Conservation (phyloP, 2,329 filamentous ascomycete species). For the Metarhizium album region DNA sequence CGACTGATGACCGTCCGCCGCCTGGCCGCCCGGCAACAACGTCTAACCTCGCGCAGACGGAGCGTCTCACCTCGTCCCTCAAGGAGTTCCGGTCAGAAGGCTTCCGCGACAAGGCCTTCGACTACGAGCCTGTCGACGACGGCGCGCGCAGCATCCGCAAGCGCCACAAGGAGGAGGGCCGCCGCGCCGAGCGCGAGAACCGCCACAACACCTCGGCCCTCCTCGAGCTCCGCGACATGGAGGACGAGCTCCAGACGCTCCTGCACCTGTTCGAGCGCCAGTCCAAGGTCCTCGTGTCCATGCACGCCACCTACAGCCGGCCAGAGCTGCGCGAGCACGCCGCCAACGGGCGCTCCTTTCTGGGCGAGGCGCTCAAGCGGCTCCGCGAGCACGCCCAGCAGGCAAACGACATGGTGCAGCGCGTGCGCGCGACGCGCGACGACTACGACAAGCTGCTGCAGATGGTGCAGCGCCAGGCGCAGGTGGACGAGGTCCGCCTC, state of each 20-base stretch:
- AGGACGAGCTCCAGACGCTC: conserved; percentile 51
- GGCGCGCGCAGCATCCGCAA: conserved; percentile 28
- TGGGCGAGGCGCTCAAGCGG: conserved; percentile 40
- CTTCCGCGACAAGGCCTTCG: conserved; percentile 34
- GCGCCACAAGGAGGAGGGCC: conserved; percentile 28
- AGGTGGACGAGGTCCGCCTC: conserved; percentile 54
- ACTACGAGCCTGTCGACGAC: conserved; percentile 29
- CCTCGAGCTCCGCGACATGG: conserved; percentile 51
- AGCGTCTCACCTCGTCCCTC: conserved; percentile 50
- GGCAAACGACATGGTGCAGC: conserved; percentile 44
- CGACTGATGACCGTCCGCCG: too few relatives aligned
- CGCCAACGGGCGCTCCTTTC: conserved; percentile 36
- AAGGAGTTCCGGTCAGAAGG: conserved; percentile 51
- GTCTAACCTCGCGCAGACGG: conserved; percentile 32
- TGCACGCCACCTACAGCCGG: conserved; percentile 33
- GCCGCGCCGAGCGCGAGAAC: conserved; percentile 44
- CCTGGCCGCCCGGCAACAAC: too few relatives aligned
- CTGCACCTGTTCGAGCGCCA: conserved; percentile 48
- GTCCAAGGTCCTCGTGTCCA: conserved; percentile 34
- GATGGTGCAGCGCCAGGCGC: conserved; percentile 56
- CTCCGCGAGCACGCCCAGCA: conserved; percentile 45
- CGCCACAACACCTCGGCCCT: conserved; percentile 52
- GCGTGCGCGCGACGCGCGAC: conserved; percentile 46
- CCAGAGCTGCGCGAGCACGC: conserved; percentile 30
- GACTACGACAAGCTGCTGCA: conserved; percentile 57